These are phyloP conservation scores for Silene vulgaris DNA, from an alignment of 179 eudicot genomes.

Conservation along the genomic window DNA sequence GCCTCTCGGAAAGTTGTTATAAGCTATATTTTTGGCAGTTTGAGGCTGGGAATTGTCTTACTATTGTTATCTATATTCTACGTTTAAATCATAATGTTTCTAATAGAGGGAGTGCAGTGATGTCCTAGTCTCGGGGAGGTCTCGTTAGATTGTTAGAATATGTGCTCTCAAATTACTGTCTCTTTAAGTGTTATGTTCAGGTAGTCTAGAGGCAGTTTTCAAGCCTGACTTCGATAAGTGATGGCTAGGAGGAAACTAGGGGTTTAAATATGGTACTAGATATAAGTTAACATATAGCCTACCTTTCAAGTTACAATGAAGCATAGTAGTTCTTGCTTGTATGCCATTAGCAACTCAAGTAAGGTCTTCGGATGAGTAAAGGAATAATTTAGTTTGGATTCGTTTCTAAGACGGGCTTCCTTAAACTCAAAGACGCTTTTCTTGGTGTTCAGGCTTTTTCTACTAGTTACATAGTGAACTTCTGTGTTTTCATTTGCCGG, in stretches of 20 bases:
- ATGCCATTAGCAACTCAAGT: neutral
- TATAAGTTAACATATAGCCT: neutral
- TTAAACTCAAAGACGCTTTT: neutral
- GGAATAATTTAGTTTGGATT: neutral
- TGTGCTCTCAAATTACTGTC: neutral
- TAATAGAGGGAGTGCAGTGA: neutral
- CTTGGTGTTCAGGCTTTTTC: neutral
- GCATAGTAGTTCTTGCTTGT: neutral
- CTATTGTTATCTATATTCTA: neutral
- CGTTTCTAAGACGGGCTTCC: neutral
- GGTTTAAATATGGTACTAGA: neutral
- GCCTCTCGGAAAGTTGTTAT: neutral
- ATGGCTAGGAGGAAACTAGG: too few relatives aligned
- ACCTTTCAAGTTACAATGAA: neutral
- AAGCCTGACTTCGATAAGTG: too few relatives aligned
- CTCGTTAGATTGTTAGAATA: neutral
- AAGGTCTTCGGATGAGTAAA: neutral
- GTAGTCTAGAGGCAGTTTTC: neutral
- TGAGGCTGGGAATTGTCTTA: neutral
- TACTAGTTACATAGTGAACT: neutral
- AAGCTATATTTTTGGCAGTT: neutral
- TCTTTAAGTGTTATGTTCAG: neutral
- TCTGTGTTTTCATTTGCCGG: too few relatives aligned
- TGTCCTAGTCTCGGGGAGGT: neutral
- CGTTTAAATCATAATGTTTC: neutral